Conservation (phyloP, 371 early-diverging fungal genomes). For the Syncephalis fuscata region DNA sequence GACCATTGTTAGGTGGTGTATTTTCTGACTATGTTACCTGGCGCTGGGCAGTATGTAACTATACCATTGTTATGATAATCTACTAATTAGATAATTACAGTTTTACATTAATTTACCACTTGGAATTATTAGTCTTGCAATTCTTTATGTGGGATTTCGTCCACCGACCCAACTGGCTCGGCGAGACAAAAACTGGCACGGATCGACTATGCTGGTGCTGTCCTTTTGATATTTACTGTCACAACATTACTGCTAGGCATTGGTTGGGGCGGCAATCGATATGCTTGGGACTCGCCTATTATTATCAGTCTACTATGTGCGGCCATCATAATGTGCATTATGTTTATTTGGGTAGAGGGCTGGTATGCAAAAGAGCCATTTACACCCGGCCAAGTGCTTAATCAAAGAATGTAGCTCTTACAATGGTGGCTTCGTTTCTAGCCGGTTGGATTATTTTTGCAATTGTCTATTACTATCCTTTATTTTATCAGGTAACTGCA, state of each 20-base stretch:
- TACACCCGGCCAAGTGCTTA: constrained; percentile 26
- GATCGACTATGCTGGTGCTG: constrained; percentile 1
- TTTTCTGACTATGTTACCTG: constrained; percentile 35
- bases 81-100: background rate
- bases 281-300: constrained; percentile 33
- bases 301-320: constrained; percentile 8
- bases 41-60: constrained; percentile 23
- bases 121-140: constrained; percentile 26
- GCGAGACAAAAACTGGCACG: constrained; percentile 27
- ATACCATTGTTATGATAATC: too few relatives aligned
- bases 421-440: background rate
- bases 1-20: constrained; percentile 57
- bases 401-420: constrained; percentile 16
- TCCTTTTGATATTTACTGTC: background rate
- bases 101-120: constrained; percentile 67
- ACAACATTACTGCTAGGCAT: constrained; percentile 1
- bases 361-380: constrained; percentile 22
- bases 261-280: constrained; percentile 25
- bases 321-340: too few relatives aligned
- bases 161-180: constrained; percentile 23
- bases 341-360: too few relatives aligned
- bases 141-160: constrained; percentile 27
- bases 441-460: background rate
- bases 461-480: too few relatives aligned
- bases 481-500: background rate